Evolutionary conservation across 768 basidiomycete species (phyloP).

Genomic region (Phaeotremella fagi): DNA sequence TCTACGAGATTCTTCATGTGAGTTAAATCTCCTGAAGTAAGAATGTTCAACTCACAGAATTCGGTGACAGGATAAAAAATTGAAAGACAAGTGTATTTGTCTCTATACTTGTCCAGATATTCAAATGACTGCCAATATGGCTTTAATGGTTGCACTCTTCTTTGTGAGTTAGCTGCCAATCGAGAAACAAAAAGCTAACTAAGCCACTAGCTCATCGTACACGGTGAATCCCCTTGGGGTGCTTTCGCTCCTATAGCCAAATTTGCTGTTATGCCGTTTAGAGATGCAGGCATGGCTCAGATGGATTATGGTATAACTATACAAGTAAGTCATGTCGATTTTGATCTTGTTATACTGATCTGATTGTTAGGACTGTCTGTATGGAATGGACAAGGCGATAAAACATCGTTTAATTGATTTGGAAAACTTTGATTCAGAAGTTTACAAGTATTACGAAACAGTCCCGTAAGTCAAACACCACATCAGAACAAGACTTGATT

Average conservation of each 20-base stretch:
- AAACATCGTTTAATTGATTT: conserved; percentile 46
- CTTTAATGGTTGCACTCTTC: conserved; percentile 87
- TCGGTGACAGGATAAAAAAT: conserved; percentile 4
- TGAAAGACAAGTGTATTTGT: conserved; percentile 19
- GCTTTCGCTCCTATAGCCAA: conserved; percentile 91
- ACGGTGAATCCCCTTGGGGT: conserved; percentile 83
- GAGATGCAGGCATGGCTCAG: conserved; percentile 87
- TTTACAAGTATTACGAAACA: conserved; percentile 86
- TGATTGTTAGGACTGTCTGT: conserved; percentile 68
- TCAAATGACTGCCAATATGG: conserved; percentile 84
- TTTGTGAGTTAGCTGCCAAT: conserved; percentile 58
- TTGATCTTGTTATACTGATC: conserved; percentile 35
- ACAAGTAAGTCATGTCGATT: conserved; percentile 82
- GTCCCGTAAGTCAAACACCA: conserved; percentile 55
- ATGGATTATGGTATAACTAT: conserved; percentile 91
- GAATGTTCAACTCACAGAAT: too few relatives aligned
- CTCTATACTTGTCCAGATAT: conserved; percentile 85
- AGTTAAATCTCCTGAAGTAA: conserved; percentile 2
- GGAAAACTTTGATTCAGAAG: conserved; percentile 58
- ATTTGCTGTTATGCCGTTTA: conserved; percentile 71
- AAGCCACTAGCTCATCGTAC: conserved; percentile 75
- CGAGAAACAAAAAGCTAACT: neutral
- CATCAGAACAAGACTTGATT: conserved; percentile 79
- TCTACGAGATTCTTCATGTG: conserved; percentile 28
- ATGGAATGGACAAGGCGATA: conserved; percentile 72